Conservation (phyloP, 179 eudicot genomes). For the Beta lomatogona region DNA sequence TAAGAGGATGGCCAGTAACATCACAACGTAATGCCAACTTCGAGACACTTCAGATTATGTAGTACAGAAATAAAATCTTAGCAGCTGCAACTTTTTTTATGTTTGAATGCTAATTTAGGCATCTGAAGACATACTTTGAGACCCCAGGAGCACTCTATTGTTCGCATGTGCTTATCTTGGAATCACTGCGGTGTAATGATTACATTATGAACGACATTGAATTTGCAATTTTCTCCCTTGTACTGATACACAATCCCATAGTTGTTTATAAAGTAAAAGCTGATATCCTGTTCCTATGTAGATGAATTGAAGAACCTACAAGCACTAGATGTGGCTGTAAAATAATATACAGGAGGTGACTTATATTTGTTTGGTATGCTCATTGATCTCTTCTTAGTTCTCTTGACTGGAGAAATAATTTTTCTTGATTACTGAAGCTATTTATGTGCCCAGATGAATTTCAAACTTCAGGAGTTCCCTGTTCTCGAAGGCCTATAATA, state of each 20-base stretch:
- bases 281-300: constrained; percentile 22
- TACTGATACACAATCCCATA: neutral
- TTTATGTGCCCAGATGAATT: constrained; percentile 70
- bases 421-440: constrained; percentile 15
- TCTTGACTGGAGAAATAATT: constrained; percentile 12
- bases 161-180: neutral
- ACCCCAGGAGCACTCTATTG: neutral
- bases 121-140: too few species aligned
- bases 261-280: neutral
- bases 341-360: constrained; percentile 87
- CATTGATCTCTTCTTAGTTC: constrained; percentile 15
- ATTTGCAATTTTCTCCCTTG: neutral
- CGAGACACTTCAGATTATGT: too few species aligned
- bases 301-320: constrained; percentile 78
- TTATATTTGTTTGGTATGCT: constrained; percentile 90
- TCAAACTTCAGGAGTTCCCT: constrained; percentile 86
- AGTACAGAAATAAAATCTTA: too few species aligned
- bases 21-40: too few species aligned
- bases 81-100: too few species aligned
- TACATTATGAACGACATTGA: neutral
- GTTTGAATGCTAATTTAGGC: too few species aligned
- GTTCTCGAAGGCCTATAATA: constrained; percentile 82
- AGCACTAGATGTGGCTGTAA: constrained; percentile 81
- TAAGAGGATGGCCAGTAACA: too few species aligned
- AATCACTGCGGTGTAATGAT: neutral